Percentiles rank a stretch among this genome's conserved stretches.
Evolutionary conservation across 305 asterid species (phyloP).

Genomic region (Fraxinus baroniana): DNA sequence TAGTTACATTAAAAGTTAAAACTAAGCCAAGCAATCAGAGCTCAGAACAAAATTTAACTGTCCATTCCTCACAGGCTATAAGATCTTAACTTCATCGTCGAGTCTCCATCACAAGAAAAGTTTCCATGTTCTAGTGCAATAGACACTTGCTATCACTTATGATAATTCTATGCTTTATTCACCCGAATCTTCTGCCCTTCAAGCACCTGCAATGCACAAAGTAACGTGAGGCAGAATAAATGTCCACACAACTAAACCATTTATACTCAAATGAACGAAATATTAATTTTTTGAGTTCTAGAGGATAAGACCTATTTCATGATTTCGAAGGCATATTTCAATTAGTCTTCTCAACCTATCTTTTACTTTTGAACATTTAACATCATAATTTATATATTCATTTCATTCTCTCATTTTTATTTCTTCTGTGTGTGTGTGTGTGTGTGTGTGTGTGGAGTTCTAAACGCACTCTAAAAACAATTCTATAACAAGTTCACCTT

Average conservation of each 20-base stretch:
- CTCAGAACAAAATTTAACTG: not conserved
- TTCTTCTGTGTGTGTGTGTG: not conserved
- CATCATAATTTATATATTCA: not conserved
- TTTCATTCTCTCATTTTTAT: not conserved
- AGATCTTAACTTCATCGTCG: not conserved
- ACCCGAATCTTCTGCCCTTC: conserved; percentile 89
- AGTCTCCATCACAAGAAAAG: not conserved
- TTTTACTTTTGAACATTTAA: not conserved
- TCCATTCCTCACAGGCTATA: not conserved
- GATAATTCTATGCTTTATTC: conserved; percentile 55
- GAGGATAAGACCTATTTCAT: not conserved
- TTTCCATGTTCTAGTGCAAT: not conserved
- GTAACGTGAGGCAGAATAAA: not conserved
- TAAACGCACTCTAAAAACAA: not conserved
- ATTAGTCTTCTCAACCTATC: not conserved
- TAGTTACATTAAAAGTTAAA: not conserved
- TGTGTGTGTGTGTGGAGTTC: not conserved
- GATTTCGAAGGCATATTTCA: not conserved
- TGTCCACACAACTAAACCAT: not conserved
- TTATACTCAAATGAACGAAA: not conserved
- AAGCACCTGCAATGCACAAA: conserved; percentile 52
- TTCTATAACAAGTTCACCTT: not conserved
- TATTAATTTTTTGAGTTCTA: not conserved
- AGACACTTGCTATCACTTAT: not conserved
- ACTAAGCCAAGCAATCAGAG: not conserved